Evolutionary conservation across 1,139 yeast species (phyloP).

Genomic region (Blastobotrys proliferans): DNA sequence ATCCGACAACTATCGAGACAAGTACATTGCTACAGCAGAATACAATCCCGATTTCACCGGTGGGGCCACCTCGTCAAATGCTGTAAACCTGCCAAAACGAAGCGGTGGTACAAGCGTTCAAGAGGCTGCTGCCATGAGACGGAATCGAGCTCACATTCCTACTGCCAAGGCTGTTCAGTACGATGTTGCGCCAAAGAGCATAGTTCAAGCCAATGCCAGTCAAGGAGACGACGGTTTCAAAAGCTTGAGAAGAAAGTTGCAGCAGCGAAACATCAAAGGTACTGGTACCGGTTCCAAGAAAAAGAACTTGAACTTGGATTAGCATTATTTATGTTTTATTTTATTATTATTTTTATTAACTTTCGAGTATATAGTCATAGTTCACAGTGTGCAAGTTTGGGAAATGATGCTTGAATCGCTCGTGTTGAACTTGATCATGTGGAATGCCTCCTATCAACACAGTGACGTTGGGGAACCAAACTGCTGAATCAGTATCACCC

Average conservation of each 20-base stretch:
- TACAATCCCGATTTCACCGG: constrained; percentile 50
- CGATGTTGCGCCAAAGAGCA: constrained; percentile 81
- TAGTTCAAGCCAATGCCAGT: constrained; percentile 37
- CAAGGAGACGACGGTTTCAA: constrained; percentile 68
- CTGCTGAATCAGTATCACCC: no score
- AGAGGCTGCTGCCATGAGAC: constrained; percentile 81
- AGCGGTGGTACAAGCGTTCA: constrained; percentile 46
- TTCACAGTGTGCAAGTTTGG: no score
- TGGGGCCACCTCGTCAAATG: constrained; percentile 17
- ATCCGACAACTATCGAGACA: constrained; percentile 90
- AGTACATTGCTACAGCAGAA: constrained; percentile 63
- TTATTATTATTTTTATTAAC: neutral
- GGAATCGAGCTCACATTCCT: constrained; percentile 94
- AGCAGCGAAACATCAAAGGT: constrained; percentile 44
- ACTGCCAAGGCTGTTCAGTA: constrained; percentile 83
- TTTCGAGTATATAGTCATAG: no score
- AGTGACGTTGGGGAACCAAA: no score
- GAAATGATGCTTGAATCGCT: no score
- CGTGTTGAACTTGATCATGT: no score
- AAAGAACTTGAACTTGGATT: constrained; percentile 1
- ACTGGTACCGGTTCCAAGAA: constrained; percentile 1
- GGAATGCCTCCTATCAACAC: no score
- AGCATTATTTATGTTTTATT: constrained; percentile 1
- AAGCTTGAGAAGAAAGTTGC: constrained; percentile 58
- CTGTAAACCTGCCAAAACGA: constrained; percentile 5